Percentiles rank a stretch among this genome's conserved stretches.
Conservation (phyloP, 2,329 filamentous ascomycete genomes). For the Esteya vermicola region DNA sequence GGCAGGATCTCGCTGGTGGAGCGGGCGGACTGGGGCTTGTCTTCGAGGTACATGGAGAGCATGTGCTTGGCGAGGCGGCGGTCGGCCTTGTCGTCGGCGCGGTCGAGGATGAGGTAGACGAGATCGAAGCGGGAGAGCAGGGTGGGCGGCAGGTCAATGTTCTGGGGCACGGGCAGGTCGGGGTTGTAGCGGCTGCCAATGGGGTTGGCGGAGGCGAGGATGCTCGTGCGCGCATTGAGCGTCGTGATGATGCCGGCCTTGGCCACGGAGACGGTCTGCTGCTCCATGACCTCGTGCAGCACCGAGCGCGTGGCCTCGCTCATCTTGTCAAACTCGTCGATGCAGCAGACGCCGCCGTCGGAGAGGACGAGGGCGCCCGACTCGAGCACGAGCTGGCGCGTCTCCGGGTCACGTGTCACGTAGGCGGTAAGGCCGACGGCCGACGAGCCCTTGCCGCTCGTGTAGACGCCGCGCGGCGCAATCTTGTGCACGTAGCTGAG, state of each 20-base stretch:
- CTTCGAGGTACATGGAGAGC: slow-evolving; percentile 92
- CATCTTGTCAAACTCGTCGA: slow-evolving; percentile 82
- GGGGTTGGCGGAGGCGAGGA: slow-evolving; percentile 92
- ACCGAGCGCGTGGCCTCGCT: slow-evolving; percentile 64
- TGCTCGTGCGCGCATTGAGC: slow-evolving; percentile 86
- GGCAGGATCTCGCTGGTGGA: slow-evolving; percentile 68
- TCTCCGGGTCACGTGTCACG: slow-evolving; percentile 68
- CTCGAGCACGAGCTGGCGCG: slow-evolving; percentile 65
- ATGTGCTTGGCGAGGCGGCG: slow-evolving; percentile 82
- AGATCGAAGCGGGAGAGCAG: slow-evolving; percentile 91
- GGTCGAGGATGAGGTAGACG: slow-evolving; percentile 91
- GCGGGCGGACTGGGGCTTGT: slow-evolving; percentile 72
- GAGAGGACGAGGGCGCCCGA: slow-evolving; percentile 67
- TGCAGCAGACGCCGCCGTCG: slow-evolving; percentile 72
- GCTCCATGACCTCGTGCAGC: slow-evolving; percentile 80
- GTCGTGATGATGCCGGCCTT: slow-evolving; percentile 96
- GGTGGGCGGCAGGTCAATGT: slow-evolving; percentile 93
- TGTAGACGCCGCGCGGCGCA: slow-evolving; percentile 75
- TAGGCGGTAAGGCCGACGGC: slow-evolving; percentile 72
- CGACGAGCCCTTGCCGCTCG: slow-evolving; percentile 67
- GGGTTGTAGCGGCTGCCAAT: slow-evolving; percentile 98
- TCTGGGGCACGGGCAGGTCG: slow-evolving; percentile 88
- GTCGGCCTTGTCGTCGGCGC: slow-evolving; percentile 80
- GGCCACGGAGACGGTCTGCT: slow-evolving; percentile 72
- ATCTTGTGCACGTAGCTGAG: slow-evolving; percentile 95